Percentiles rank a stretch among this genome's conserved stretches.
Conservation (phyloP, 1,139 yeast genomes). For the Hyphopichia khmerensis region DNA sequence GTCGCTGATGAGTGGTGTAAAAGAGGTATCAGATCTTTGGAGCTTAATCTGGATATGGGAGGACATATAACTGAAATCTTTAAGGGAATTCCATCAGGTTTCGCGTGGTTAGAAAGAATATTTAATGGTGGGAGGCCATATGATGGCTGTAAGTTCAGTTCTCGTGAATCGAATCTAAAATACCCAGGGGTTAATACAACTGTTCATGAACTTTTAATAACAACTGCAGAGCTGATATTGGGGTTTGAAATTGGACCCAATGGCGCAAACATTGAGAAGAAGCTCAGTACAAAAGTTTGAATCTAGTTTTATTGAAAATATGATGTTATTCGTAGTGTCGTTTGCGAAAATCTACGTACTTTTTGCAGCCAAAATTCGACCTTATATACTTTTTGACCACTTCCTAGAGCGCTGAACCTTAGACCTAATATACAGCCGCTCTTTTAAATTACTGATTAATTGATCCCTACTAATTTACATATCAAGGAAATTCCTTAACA, state of each 20-base stretch:
- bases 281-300: too few species aligned
- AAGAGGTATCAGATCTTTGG: conserved; percentile 28
- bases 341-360: too few species aligned
- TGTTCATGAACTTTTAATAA: not conserved
- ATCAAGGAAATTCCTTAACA: too few species aligned
- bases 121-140: conserved; percentile 22
- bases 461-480: too few species aligned
- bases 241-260: conserved; percentile 3
- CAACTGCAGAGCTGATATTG: conserved; percentile 2
- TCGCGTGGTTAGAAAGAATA: conserved; percentile 23
- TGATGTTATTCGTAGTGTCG: too few species aligned
- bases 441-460: too few species aligned
- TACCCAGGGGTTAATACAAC: conserved; percentile 2
- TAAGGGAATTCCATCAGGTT: conserved; percentile 30
- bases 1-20: conserved; percentile 32
- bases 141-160: conserved; percentile 21
- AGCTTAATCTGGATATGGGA: conserved; percentile 21
- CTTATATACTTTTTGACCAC: too few species aligned
- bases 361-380: too few species aligned
- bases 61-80: conserved; percentile 27
- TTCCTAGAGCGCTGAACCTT: too few species aligned
- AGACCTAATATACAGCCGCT: too few species aligned
- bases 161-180: conserved; percentile 1
- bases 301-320: too few species aligned
- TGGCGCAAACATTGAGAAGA: not conserved